These are phyloP conservation scores for Chlamydomonas sp. DNA, from an alignment of 139 green algal genomes.

Conservation along the genomic window DNA sequence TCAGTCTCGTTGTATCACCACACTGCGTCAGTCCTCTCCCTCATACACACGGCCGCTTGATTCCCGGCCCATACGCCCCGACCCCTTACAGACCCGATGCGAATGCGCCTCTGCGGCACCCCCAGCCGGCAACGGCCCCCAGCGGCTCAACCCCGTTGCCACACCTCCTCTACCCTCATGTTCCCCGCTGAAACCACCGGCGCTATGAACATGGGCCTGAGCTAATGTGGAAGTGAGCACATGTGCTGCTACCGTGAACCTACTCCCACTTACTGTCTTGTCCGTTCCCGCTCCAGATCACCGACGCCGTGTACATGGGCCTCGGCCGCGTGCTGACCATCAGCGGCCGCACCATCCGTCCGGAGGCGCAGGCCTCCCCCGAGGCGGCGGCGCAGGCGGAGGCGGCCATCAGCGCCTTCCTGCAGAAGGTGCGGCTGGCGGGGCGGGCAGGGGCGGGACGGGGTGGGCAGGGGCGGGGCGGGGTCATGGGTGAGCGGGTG, in stretches of 20 bases:
- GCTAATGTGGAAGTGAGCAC: background rate
- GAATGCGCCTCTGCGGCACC: too few species aligned
- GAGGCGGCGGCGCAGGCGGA: conserved; percentile 15
- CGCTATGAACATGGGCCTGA: background rate
- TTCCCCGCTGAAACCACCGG: too few species aligned
- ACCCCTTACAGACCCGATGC: too few species aligned
- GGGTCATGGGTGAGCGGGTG: background rate
- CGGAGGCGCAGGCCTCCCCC: conserved; percentile 38
- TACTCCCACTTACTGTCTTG: background rate
- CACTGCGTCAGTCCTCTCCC: too few species aligned
- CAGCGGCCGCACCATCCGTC: conserved; percentile 53
- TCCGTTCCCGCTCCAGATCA: background rate
- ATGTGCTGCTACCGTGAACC: background rate
- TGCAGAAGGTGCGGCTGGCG: background rate
- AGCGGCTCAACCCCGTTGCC: too few species aligned
- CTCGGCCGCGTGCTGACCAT: conserved; percentile 54
- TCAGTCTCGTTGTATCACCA: too few species aligned
- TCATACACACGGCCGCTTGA: too few species aligned
- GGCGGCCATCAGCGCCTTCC: conserved; percentile 18
- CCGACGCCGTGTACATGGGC: conserved; percentile 41
- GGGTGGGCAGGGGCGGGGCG: background rate
- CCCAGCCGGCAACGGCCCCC: too few species aligned
- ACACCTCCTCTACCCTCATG: too few species aligned
- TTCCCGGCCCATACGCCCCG: too few species aligned
- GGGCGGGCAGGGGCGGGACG: too few species aligned